Conservation (phyloP, 169 alveolate species). For the Plasmodium blacklocki region DNA sequence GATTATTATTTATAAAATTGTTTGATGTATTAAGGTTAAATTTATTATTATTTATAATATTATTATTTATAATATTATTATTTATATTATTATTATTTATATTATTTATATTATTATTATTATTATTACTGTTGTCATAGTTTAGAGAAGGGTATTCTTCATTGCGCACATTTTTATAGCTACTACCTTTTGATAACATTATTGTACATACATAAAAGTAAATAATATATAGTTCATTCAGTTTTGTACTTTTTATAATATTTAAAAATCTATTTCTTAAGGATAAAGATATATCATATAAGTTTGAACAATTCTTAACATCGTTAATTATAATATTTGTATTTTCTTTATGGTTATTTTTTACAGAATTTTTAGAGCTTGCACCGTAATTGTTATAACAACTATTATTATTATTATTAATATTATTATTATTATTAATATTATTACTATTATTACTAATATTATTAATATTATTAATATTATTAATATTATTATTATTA, state of each 20-base stretch:
- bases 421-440: too few species aligned
- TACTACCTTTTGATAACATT: background rate
- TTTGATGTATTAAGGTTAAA: background rate
- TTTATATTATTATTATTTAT: background rate
- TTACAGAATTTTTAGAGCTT: background rate
- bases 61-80: background rate
- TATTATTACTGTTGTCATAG: background rate
- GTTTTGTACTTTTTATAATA: conserved; percentile 65
- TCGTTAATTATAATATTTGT: background rate
- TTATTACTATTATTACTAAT: background rate
- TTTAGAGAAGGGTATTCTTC: conserved; percentile 45
- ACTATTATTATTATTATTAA: background rate
- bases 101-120: too few species aligned
- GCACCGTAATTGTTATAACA: background rate
- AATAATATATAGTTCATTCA: conserved; percentile 46
- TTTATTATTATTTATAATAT: background rate
- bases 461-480: background rate
- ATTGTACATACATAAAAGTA: conserved; percentile 49
- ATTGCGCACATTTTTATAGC: background rate
- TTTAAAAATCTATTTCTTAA: conserved; percentile 64
- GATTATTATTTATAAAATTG: background rate
- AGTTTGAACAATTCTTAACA: conserved; percentile 13
- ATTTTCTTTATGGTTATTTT: background rate
- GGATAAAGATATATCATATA: conserved; percentile 67
- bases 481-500: too few species aligned